A percentile compares a stretch with the other conserved stretches of the same genome.
These are phyloP conservation scores for Pistacia vera DNA, from an alignment of 345 rosid genomes.

Conservation along the genomic window DNA sequence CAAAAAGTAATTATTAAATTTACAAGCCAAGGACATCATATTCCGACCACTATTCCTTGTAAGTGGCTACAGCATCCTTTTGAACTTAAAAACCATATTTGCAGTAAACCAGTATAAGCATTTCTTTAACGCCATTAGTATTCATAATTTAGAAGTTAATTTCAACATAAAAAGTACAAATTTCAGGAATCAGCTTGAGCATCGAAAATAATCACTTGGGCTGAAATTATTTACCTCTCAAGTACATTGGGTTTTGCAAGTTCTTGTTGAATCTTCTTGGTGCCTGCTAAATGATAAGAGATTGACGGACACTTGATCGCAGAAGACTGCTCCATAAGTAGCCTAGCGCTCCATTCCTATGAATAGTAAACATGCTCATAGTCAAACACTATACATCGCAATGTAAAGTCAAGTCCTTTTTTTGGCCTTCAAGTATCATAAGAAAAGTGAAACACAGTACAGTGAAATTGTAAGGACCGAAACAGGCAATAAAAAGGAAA, in stretches of 20 bases:
- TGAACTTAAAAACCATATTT: background rate
- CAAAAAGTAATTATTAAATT: background rate
- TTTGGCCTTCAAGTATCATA: background rate
- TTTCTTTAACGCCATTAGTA: background rate
- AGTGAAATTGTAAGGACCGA: background rate
- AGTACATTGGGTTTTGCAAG: constrained; percentile 89
- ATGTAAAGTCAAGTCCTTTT: background rate
- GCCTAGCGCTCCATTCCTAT: constrained; percentile 95
- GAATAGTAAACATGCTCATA: background rate
- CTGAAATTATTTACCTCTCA: constrained; percentile 57
- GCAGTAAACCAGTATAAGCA: background rate
- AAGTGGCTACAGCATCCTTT: background rate
- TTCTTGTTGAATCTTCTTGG: constrained; percentile 96
- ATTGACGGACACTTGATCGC: constrained; percentile 90
- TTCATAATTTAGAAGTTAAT: background rate
- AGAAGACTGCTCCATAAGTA: constrained; percentile 79
- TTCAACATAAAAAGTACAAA: background rate
- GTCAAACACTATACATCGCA: background rate
- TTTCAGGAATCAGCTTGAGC: background rate
- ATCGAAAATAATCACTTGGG: background rate
- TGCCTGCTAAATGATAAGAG: constrained; percentile 91
- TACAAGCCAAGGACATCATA: background rate
- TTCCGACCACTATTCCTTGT: no score
- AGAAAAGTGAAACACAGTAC: background rate
- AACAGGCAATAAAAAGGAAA: background rate